Percentiles rank a stretch among this genome's conserved stretches.
Evolutionary conservation across 2,329 filamentous ascomycete species (phyloP).

Genomic region (Leptodontidium sp.): DNA sequence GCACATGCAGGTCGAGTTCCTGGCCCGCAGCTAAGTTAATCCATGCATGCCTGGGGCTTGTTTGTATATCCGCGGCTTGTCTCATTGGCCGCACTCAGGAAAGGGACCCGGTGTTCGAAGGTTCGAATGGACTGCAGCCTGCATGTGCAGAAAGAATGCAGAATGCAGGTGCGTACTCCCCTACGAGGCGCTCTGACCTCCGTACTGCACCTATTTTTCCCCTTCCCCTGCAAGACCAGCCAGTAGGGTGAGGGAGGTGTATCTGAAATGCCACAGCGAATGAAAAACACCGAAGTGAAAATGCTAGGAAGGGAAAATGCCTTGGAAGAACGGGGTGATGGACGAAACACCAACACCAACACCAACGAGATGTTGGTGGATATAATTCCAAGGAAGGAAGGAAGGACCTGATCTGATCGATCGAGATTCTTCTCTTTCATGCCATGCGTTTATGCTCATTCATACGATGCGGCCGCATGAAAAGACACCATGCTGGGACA

Average conservation of each 20-base stretch:
- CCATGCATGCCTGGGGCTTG: neutral
- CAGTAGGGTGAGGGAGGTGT: neutral
- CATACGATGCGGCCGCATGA: neutral
- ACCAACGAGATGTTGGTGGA: neutral
- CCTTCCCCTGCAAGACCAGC: neutral
- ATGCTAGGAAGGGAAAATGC: too few relatives aligned
- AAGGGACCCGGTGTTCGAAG: constrained; percentile 7
- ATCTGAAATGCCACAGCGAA: neutral
- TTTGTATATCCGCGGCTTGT: neutral
- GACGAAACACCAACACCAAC: constrained; percentile 6
- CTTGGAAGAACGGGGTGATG: neutral
- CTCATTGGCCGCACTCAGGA: neutral
- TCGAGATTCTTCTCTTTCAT: neutral
- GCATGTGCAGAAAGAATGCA: constrained; percentile 10
- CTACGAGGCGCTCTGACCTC: too few relatives aligned
- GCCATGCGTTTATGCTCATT: neutral
- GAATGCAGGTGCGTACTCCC: neutral
- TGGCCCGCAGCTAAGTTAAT: constrained; percentile 1
- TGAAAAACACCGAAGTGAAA: too few relatives aligned
- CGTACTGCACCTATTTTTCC: too few relatives aligned
- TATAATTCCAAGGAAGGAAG: neutral
- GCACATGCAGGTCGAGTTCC: constrained; percentile 7
- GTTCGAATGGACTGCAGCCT: constrained; percentile 2
- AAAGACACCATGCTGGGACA: neutral
- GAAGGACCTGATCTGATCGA: constrained; percentile 9